Conservation (phyloP, 495 filamentous ascomycete genomes). For the Penicillium desertorum region DNA sequence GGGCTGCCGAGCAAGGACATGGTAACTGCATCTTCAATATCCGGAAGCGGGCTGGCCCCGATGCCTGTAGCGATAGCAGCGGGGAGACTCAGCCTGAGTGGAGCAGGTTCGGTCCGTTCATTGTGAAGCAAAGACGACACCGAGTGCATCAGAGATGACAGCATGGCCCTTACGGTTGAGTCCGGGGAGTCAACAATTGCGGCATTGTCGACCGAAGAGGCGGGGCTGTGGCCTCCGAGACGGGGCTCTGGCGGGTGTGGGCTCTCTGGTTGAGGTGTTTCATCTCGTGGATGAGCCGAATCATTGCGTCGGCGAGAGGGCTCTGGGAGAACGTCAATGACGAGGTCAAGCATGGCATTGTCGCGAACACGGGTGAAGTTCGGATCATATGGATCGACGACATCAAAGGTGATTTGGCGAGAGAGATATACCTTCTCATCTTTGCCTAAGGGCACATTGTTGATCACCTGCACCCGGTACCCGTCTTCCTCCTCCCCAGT, state of each 20-base stretch:
- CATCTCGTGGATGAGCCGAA: constrained; percentile 38
- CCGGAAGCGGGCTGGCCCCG: constrained; percentile 73
- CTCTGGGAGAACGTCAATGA: constrained; percentile 56
- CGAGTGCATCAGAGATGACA: constrained; percentile 59
- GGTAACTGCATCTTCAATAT: constrained; percentile 57
- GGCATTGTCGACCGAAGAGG: constrained; percentile 26
- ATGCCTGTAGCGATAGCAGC: constrained; percentile 72
- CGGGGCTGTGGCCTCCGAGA: constrained; percentile 21
- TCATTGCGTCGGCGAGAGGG: constrained; percentile 38
- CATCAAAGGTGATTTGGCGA: constrained; percentile 70
- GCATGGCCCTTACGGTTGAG: constrained; percentile 50
- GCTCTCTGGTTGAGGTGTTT: constrained; percentile 27
- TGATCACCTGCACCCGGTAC: constrained; percentile 75
- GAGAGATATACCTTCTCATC: constrained; percentile 86
- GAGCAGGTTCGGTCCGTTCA: constrained; percentile 28
- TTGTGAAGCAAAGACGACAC: constrained; percentile 56
- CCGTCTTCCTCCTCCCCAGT: constrained; percentile 36
- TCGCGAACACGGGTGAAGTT: constrained; percentile 80
- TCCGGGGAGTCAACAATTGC: constrained; percentile 37
- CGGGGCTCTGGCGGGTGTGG: constrained; percentile 17
- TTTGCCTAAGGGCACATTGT: constrained; percentile 76
- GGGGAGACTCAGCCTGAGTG: constrained; percentile 53
- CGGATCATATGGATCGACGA: constrained; percentile 70
- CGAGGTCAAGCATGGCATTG: constrained; percentile 67
- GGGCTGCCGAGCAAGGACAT: constrained; percentile 41